phyloP scores from a whole-genome alignment of 1,139 yeast species.

The Schizosaccharomyces versatilis region DNA sequence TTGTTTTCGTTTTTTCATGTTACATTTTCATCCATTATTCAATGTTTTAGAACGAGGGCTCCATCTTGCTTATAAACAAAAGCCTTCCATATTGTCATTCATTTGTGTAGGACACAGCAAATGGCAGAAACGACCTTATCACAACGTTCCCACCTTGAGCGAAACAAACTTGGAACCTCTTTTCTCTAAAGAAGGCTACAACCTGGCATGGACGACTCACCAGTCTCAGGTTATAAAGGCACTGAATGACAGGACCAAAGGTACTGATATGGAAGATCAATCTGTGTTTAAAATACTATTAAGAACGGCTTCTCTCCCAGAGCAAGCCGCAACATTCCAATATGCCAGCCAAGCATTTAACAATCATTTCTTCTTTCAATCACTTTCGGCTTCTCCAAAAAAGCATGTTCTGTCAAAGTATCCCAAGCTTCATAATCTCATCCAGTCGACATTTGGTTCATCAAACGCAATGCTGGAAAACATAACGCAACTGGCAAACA shows the following conservation, averaged over 20 bases:
- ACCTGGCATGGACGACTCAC: constrained; percentile 59
- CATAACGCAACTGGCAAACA: constrained; percentile 34
- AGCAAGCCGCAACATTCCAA: constrained; percentile 54
- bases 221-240: constrained; percentile 37
- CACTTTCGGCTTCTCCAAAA: constrained; percentile 22
- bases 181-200: constrained; percentile 44
- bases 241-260: not conserved
- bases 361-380: constrained; percentile 71
- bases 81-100: no score
- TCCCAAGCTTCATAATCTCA: not conserved
- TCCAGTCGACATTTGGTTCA: not conserved
- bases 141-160: constrained; percentile 1
- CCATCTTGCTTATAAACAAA: no score
- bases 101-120: no score
- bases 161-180: constrained; percentile 32
- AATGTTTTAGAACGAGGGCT: no score
- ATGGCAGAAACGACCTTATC: not conserved
- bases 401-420: not conserved
- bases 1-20: no score
- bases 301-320: constrained; percentile 47
- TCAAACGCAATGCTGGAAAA: constrained; percentile 34
- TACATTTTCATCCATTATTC: no score
- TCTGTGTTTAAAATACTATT: constrained; percentile 34
- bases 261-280: not conserved
- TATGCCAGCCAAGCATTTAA: constrained; percentile 81